Conservation (phyloP, 805 yeast species). For the Saccharomycopsis lassenensis region DNA sequence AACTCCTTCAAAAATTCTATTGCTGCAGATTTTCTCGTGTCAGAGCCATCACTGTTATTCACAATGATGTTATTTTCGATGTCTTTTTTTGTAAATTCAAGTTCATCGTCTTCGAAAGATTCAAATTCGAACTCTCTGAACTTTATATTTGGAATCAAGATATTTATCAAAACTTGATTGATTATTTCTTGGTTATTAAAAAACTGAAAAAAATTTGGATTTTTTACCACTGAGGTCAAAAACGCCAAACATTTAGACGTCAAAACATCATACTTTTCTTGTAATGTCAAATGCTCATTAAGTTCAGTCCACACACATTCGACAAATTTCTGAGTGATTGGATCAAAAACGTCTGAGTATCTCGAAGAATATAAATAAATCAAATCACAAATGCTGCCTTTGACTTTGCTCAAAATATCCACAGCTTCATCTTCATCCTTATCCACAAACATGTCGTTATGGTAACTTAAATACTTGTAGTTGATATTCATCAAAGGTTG, state of each 20-base stretch:
- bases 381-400: slow-evolving; percentile 76
- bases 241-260: slow-evolving; percentile 75
- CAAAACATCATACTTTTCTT: slow-evolving; percentile 73
- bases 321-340: slow-evolving; percentile 65
- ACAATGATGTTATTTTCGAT: slow-evolving; percentile 91
- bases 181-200: slow-evolving; percentile 54
- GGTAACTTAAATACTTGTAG: slow-evolving; percentile 66
- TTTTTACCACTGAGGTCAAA: slow-evolving; percentile 67
- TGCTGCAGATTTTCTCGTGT: slow-evolving; percentile 86
- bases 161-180: slow-evolving; percentile 67
- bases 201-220: slow-evolving; percentile 55
- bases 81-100: slow-evolving; percentile 84
- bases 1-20: slow-evolving; percentile 84
- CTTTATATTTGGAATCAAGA: slow-evolving; percentile 79
- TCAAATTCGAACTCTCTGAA: slow-evolving; percentile 87
- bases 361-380: slow-evolving; percentile 79
- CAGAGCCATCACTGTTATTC: too few relatives aligned
- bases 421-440: slow-evolving; percentile 55
- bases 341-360: slow-evolving; percentile 86
- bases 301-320: slow-evolving; percentile 74
- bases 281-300: slow-evolving; percentile 48
- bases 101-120: slow-evolving; percentile 92
- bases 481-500: slow-evolving; percentile 65
- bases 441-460: slow-evolving; percentile 43
- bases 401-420: slow-evolving; percentile 59